Percentiles rank a stretch among this genome's conserved stretches.
phyloP scores from a whole-genome alignment of 1,284 basidiomycete genomes.

The Cryptococcus jaspeensis region DNA sequence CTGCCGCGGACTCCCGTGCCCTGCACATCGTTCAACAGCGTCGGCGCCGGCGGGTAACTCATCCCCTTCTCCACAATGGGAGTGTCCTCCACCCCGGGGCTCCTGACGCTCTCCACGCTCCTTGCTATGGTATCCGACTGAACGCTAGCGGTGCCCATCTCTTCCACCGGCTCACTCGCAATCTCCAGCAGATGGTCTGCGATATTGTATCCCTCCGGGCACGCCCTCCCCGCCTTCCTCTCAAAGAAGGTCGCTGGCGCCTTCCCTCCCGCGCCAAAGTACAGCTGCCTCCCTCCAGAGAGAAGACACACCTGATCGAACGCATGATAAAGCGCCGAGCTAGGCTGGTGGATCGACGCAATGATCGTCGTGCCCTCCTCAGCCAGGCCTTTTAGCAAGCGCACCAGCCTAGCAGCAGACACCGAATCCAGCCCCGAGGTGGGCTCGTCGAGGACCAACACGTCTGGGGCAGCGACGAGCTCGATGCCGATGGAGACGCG shows the following conservation, averaged over 20 bases:
- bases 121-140: too few relatives aligned
- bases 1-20: too few relatives aligned
- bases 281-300: slow-evolving; percentile 72
- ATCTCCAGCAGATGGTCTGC: slow-evolving; percentile 86
- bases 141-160: too few relatives aligned
- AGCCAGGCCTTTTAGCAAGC: slow-evolving; percentile 70
- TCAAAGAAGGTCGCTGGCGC: slow-evolving; percentile 66
- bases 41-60: too few relatives aligned
- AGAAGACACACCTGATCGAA: slow-evolving; percentile 80
- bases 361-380: slow-evolving; percentile 74
- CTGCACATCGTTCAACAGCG: too few relatives aligned
- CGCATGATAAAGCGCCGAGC: slow-evolving; percentile 76
- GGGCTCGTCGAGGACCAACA: slow-evolving; percentile 66
- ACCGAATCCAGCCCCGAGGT: slow-evolving; percentile 77
- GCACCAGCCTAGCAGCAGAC: slow-evolving; percentile 74
- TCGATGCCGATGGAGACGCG: slow-evolving; percentile 69
- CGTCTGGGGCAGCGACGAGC: slow-evolving; percentile 62
- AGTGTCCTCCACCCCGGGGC: too few relatives aligned
- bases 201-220: slow-evolving; percentile 75
- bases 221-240: slow-evolving; percentile 54
- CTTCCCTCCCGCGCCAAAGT: slow-evolving; percentile 70
- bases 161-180: slow-evolving; percentile 60
- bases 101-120: too few relatives aligned
- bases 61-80: too few relatives aligned
- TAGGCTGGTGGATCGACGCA: slow-evolving; percentile 81